Base-by-base conservation (phyloP, 768 basidiomycete species). In the Tylopilus intermedius region DNA sequence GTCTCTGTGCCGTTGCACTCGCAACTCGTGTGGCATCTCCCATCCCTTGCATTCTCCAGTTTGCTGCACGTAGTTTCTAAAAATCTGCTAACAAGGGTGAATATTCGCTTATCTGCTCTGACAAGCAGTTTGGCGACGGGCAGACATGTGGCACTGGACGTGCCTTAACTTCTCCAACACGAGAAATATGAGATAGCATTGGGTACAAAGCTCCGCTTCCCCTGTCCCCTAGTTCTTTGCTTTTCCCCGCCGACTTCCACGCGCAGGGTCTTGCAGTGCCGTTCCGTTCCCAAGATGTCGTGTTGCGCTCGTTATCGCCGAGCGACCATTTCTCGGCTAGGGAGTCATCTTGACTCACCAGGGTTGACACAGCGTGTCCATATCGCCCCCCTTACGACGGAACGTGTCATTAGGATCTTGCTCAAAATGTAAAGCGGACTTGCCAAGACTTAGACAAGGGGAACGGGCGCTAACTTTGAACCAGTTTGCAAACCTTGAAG, bases 241-340 rank as follows among this genome's bases (percentile, higher is more conserved):
- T 7, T 2, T 40, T 15, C 40, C 40, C 49, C 50, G 42, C 50
- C 40, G 35, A 51, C 27, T 51, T 51, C 35, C 50, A 51, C 50
- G 50, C 18, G 5, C 33, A 51, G 50, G 50, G 50, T 51, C 50
- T 35, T 38, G 37, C 6, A n/a, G 35, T 15, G 35, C 35, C 35
- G 35, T 6, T 15, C 38, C 6, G n/a, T 18, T 38, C 38, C 38
- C n/a, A 38, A 38, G n/a, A 18, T 18, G 14, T 18, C 7, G 15
- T 18, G n/a, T n/a, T 18, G 29, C 14, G 22, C 24, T 39, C 35
- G 27, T 39, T 44, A 54, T 44, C 13, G 8, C 50, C 30, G 51
- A 26, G 14, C 24, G 18, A 22, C 32, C 10, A 37, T 29, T 5
- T 6, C 30, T 45, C 42, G 29, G 53, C 21, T 45, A 37, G 18